phyloP scores from a whole-genome alignment of 1,139 yeast species.

The Nakaseomyces kungkrabaensis region DNA sequence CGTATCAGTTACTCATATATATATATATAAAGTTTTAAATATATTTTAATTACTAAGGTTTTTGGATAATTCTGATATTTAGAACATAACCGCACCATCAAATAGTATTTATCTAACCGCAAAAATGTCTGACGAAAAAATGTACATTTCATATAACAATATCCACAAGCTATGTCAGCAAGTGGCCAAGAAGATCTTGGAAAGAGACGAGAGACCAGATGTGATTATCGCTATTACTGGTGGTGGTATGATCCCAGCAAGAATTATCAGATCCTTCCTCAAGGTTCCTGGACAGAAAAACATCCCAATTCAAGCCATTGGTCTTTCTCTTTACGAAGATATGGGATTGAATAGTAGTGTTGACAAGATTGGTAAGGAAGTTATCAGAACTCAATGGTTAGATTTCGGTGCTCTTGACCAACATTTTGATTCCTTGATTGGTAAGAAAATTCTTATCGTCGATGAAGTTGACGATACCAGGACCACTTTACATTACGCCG shows the following conservation, averaged over 20 bases:
- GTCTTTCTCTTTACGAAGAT: constrained; percentile 81
- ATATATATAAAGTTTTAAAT: no score
- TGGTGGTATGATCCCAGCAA: constrained; percentile 94
- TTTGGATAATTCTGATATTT: no score
- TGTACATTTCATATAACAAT: constrained; percentile 84
- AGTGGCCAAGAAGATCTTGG: constrained; percentile 61
- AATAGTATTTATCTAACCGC: background rate
- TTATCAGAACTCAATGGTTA: constrained; percentile 91
- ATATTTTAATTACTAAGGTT: no score
- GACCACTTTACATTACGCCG: constrained; percentile 88
- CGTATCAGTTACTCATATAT: no score
- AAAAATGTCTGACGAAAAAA: constrained; percentile 34
- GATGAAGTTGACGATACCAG: constrained; percentile 96
- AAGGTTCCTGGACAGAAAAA: constrained; percentile 81
- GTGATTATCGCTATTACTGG: constrained; percentile 85
- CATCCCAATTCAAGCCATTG: constrained; percentile 89
- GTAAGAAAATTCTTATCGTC: constrained; percentile 73
- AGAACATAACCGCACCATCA: no score
- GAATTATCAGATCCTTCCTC: constrained; percentile 84
- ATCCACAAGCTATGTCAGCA: constrained; percentile 90
- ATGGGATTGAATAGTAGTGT: constrained; percentile 47
- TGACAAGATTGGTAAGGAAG: constrained; percentile 73
- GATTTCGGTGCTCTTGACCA: constrained; percentile 55
- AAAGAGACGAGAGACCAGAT: constrained; percentile 59
- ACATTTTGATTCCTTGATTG: constrained; percentile 57